Evolutionary conservation across 1,284 basidiomycete species (phyloP), one percentile per base, ranked within the genome.

Genomic region (Cutaneotrichosporon curvatum): DNA sequence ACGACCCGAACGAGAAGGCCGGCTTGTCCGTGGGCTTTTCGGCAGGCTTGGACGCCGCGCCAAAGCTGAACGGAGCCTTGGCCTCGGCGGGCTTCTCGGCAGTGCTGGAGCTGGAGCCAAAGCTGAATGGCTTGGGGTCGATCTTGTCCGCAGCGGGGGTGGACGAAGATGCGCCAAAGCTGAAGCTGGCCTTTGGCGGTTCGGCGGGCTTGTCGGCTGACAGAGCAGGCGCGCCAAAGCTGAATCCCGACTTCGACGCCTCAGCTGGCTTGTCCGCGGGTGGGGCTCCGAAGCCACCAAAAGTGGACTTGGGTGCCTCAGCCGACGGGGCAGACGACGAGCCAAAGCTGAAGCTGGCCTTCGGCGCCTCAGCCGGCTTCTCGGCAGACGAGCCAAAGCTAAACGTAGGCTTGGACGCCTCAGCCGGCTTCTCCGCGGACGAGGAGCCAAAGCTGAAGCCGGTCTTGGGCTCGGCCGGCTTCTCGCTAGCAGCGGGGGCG

Each of bases 191-290:
- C 33, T 42, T 42, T 19, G 31, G 15, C 9, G 11, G 32, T 1
- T 11, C 32, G 34, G 55, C 37, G 3, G 52, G 30, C 48, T 45
- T 48, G 33, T 46, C 46, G 12, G 53, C 45, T 2, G 50, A 28
- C 43, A 37, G 37, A 19, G 55, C 28, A 4, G 53, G 48, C 31
- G 51, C 34, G 30, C 42, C 53, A 43, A 59, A 62, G 43, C 36
- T 45, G 45, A 58, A 58, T 2, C 50, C 31, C 14, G 37, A 11
- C 39, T 45, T 48, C 40, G 47, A 14, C 4, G 40, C 14, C 12
- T 41, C 39, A 18, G 55, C 37, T 48, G 56, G 41, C 32, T 42
- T 49, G 36, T 51, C 45, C 2, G 48, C 41, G 9, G 25, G 8
- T 12, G 25, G 25, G 25, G 25, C n/a, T n/a, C n/a, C n/a, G n/a